Percentiles rank a stretch among this genome's conserved stretches.
Evolutionary conservation across 345 rosid genomes (phyloP).

Genomic region (Gossypium raimondii): DNA sequence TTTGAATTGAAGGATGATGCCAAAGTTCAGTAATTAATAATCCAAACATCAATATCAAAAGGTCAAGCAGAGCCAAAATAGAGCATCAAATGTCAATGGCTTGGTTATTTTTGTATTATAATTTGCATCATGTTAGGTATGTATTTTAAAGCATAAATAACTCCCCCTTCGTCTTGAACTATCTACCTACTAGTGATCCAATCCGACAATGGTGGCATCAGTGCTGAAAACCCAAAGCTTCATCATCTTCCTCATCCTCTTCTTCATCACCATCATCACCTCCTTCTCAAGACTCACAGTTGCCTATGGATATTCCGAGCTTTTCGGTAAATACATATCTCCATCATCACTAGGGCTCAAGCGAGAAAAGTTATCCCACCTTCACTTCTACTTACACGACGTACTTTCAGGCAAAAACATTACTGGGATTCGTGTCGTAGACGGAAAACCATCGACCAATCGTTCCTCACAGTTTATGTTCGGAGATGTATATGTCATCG

Average conservation of each 20-base stretch:
- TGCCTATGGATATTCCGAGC: background rate
- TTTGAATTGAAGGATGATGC: too few species aligned
- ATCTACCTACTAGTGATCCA: background rate
- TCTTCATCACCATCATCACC: background rate
- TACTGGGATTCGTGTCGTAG: background rate
- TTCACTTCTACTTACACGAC: conserved; percentile 11
- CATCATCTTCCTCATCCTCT: background rate
- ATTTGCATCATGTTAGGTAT: background rate
- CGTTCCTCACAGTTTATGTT: background rate
- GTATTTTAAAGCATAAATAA: background rate
- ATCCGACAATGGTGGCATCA: background rate
- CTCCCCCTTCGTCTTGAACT: background rate
- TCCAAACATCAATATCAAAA: too few species aligned
- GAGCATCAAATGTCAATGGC: too few species aligned
- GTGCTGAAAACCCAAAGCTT: too few species aligned
- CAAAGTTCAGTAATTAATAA: too few species aligned
- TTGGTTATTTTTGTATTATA: background rate
- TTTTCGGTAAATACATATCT: background rate
- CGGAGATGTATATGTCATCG: background rate
- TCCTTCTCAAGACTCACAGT: background rate
- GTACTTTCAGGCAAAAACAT: background rate
- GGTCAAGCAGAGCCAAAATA: too few species aligned
- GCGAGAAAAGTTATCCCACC: conserved; percentile 9
- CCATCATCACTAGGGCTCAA: conserved; percentile 2
- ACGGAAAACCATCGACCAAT: background rate